phyloP scores from a whole-genome alignment of 441 rosid species.

The Flueggea neowawraea region DNA sequence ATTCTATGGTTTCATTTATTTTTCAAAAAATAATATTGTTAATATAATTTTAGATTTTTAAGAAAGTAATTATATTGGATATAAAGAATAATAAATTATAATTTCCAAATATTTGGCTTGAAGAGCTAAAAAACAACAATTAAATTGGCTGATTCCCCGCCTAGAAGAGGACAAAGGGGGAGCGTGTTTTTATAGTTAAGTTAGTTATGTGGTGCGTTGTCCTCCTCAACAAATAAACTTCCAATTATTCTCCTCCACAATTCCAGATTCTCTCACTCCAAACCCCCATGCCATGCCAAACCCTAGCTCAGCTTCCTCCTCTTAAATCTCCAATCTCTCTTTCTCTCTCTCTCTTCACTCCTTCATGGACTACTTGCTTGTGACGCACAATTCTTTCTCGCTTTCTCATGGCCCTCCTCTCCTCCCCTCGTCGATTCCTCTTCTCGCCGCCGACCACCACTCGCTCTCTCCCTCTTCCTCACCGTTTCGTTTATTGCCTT shows the following conservation, averaged over 20 bases:
- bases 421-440: constrained; percentile 11
- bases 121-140: too few species aligned
- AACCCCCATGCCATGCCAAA: constrained; percentile 5
- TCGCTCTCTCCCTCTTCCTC: constrained; percentile 28
- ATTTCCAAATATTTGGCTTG: too few species aligned
- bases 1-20: too few species aligned
- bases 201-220: constrained; percentile 4
- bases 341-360: neutral
- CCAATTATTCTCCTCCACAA: constrained; percentile 40
- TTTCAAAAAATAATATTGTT: too few species aligned
- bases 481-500: constrained; percentile 3
- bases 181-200: too few species aligned
- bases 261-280: constrained; percentile 9
- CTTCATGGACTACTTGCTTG: constrained; percentile 28
- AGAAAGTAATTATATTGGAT: too few species aligned
- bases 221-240: constrained; percentile 22
- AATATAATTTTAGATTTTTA: too few species aligned
- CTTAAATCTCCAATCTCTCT: neutral
- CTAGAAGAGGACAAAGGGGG: too few species aligned
- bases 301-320: constrained; percentile 5
- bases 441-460: constrained; percentile 9
- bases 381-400: neutral
- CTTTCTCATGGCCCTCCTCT: constrained; percentile 36
- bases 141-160: too few species aligned
- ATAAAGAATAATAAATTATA: too few species aligned